Evolutionary conservation across 1,284 basidiomycete species (phyloP), one percentile per base, ranked within the genome.

Genomic region (Phylloporus sp.): DNA sequence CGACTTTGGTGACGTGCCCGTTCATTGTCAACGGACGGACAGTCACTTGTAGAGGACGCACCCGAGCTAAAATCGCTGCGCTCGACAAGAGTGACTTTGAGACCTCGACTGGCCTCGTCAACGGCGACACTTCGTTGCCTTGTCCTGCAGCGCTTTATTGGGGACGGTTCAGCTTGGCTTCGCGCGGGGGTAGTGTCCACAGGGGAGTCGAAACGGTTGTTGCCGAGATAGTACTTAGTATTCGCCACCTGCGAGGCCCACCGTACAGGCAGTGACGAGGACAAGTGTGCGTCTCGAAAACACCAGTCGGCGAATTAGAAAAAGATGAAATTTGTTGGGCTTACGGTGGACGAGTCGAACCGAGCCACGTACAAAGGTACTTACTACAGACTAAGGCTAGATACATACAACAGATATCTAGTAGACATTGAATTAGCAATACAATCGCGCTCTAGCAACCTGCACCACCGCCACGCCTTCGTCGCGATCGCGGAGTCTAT

Each of bases 1-100:
- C 14, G 94, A 96, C 80, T 99, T 99, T 37, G 96, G 98, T 5
- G 95, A 98, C 0, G 97, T 98, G 23, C 96, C 94, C 94, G 23
- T 97, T 15, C 10, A 15, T 19, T 49, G 10, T 55, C 3, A 62
- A 39, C 17, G 20, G 93, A 70, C 14, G 23, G 58, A 27, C 58
- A 23, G 45, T 32, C 37, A 12, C 7, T 35, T 27, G 27, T 11
- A 23, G 15, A 25, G 35, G 25, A 74, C 86, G 68, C 62, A 93
- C 94, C 97, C 27, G 94, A 90, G 72, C 91, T 89, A 75, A 97
- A 99, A 80, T 99, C 97, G 76, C 95, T 94, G 59, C 95, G 85
- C 80, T 99, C 97, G 3, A 99, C 96, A 71, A 98, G 84, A 0
- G 95, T 97, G 27, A 99, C 96, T 78, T 91, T 95, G 69, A 99